These are phyloP conservation scores for Phlebiopsis gigantea DNA, from an alignment of 768 basidiomycete genomes.

Conservation along the genomic window DNA sequence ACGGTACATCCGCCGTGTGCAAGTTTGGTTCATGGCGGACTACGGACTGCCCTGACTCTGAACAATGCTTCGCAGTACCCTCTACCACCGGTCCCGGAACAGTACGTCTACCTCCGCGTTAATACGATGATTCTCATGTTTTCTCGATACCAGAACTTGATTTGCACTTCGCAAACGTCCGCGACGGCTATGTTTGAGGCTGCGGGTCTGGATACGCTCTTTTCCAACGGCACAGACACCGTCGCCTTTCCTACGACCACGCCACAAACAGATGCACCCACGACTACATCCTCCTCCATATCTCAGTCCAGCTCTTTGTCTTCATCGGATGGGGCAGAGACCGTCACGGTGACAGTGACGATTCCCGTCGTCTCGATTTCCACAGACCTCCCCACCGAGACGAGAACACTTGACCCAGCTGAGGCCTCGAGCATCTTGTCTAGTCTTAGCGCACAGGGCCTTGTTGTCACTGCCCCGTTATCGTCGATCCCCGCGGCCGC, in stretches of 20 bases:
- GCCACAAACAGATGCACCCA: conserved; percentile 1
- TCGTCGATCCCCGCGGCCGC: neutral
- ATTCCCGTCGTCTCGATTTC: conserved; percentile 15
- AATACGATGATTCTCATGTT: neutral
- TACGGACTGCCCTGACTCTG: conserved; percentile 30
- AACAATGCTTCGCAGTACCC: conserved; percentile 51
- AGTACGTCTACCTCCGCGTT: conserved; percentile 28
- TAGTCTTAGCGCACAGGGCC: conserved; percentile 26
- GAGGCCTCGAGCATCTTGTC: conserved; percentile 38
- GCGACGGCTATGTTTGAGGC: conserved; percentile 42
- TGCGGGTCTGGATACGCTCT: conserved; percentile 42
- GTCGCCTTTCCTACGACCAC: conserved; percentile 18
- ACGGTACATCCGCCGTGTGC: conserved; percentile 36
- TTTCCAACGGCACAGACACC: conserved; percentile 22
- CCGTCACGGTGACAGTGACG: conserved; percentile 24
- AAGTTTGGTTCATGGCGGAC: conserved; percentile 35
- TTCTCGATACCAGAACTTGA: conserved; percentile 31
- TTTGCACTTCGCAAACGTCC: conserved; percentile 46
- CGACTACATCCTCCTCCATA: neutral
- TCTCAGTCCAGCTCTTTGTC: neutral
- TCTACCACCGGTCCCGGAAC: conserved; percentile 36
- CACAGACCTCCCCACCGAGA: conserved; percentile 29
- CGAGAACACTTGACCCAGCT: conserved; percentile 38
- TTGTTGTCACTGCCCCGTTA: neutral
- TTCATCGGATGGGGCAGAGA: conserved; percentile 21